Base-by-base conservation (phyloP, 2,329 filamentous ascomycete genomes). In the Zasmidium cellare region DNA sequence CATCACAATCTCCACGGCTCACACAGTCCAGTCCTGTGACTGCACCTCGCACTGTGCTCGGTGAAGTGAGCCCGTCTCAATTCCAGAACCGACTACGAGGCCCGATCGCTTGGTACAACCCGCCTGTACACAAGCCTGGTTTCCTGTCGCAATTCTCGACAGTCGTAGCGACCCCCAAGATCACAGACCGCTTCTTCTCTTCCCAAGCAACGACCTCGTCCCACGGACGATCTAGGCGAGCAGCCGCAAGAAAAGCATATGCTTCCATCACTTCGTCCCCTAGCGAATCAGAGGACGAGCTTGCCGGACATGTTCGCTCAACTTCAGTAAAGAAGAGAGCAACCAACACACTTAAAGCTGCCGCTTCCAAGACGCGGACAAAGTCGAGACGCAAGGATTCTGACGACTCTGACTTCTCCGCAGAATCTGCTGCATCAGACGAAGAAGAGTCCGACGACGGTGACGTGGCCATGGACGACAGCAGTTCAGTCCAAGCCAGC, bases 61-160 rank as follows among this genome's bases (percentile, higher is more conserved):
- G 35, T 5, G 35, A 41, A 41, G 11, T 55, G 12, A 44, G 31
- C 19, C 24, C 20, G 2, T 16, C 18, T 23, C 53, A 55, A 28
- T 55, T 50, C 25, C 46, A 45, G n/a, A 49, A 55, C 12, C 18
- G 35, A 25, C 11, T 55, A 20, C 53, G 52, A 11, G 52, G 52
- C 14, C 52, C 52, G 2, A 23, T 55, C 9, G 46, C 14, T 9
- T 55, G 25, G 28, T 50, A 3, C 22, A 49, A 28, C 1, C 18
- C 14, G 28, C 53, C 53, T 23, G 31, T 16, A 5, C 41, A 28
- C 46, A 45, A 20, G 25, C 7, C 35, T 9, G 23, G 18, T 2
- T 55, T 55, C 25, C 19, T 18, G 7, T 38, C 25, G 16, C 46
- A 55, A 20, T 50, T 55, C 46, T 20, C 46, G 7, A 9, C 25